Evolutionary conservation across 2,329 filamentous ascomycete genomes (phyloP).

Genomic region (Eutypella sp.): DNA sequence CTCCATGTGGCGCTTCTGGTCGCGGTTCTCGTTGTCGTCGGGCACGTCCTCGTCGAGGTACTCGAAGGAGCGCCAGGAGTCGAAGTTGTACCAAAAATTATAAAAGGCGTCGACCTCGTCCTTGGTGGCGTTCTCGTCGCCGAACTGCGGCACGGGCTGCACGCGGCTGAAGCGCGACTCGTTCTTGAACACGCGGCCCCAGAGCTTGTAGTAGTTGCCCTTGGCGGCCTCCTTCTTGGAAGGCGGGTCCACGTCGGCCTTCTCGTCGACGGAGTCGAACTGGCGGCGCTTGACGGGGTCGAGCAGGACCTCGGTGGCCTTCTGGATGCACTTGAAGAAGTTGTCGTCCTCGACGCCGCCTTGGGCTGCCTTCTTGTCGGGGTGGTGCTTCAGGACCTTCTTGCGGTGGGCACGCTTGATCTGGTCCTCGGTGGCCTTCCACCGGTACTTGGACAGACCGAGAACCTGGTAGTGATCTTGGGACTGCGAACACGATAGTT

Average conservation of each 20-base stretch:
- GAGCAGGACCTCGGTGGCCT: conserved; percentile 87
- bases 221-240: conserved; percentile 84
- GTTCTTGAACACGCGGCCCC: conserved; percentile 83
- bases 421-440: conserved; percentile 90
- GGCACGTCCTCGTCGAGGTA: conserved; percentile 98
- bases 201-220: conserved; percentile 92
- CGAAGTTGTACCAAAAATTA: conserved; percentile 99
- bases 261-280: conserved; percentile 94
- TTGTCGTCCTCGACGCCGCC: conserved; percentile 87
- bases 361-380: conserved; percentile 94
- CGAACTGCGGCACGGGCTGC: conserved; percentile 83
- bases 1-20: conserved; percentile 97
- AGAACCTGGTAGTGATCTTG: conserved; percentile 99
- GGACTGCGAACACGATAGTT: conserved; percentile 43
- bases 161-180: conserved; percentile 89
- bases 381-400: conserved; percentile 98
- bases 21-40: conserved; percentile 97
- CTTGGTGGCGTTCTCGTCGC: conserved; percentile 76
- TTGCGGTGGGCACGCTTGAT: conserved; percentile 99
- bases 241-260: conserved; percentile 86
- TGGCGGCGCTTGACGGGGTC: conserved; percentile 91
- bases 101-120: conserved; percentile 94
- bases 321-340: conserved; percentile 99
- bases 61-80: conserved; percentile 96
- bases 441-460: conserved; percentile 87